phyloP scores from a whole-genome alignment of 495 filamentous ascomycete species.

The Podospora pseudopauciseta region DNA sequence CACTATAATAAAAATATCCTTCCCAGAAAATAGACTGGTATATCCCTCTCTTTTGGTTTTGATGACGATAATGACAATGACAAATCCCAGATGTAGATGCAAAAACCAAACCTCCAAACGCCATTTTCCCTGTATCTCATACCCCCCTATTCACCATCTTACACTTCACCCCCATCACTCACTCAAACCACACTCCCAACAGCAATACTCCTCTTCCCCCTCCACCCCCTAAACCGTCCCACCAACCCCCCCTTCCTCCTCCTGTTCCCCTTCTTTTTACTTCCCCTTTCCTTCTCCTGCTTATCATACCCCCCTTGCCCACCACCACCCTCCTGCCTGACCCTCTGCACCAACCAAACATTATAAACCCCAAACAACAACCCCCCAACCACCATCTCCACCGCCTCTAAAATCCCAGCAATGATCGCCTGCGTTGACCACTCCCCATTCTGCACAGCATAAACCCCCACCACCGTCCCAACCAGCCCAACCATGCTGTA shows the following conservation, averaged over 20 bases:
- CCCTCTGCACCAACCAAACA: constrained; percentile 27
- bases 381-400: constrained; percentile 20
- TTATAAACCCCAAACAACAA: constrained; percentile 38
- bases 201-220: constrained; percentile 14
- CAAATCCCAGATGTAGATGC: neutral
- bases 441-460: constrained; percentile 41
- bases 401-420: constrained; percentile 31
- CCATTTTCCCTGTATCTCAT: neutral
- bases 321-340: constrained; percentile 29
- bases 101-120: neutral
- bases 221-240: neutral
- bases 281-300: neutral
- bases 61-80: neutral
- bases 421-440: constrained; percentile 47
- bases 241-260: constrained; percentile 1
- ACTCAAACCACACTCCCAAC: constrained; percentile 25
- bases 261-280: neutral
- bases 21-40: neutral
- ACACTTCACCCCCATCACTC: neutral
- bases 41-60: neutral
- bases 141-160: neutral
- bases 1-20: neutral
- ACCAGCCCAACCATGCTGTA: constrained; percentile 48
- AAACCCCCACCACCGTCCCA: constrained; percentile 48
- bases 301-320: neutral